These are phyloP conservation scores for Fusarium multiceps DNA, from an alignment of 2,329 filamentous ascomycete genomes.

Conservation along the genomic window DNA sequence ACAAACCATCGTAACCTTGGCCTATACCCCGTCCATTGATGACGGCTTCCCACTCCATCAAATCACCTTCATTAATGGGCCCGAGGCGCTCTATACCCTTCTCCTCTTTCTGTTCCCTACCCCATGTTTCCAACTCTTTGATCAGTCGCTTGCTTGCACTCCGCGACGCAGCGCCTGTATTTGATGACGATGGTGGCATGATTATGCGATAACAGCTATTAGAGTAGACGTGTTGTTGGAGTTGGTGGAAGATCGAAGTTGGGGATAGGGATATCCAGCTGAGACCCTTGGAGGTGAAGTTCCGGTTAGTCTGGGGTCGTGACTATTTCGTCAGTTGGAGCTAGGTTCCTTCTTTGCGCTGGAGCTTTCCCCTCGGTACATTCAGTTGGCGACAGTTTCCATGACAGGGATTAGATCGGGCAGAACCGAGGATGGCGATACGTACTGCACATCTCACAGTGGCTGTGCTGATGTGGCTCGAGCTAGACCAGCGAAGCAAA, in stretches of 20 bases:
- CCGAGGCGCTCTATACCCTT: conserved; percentile 69
- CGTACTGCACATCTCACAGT: conserved; percentile 19
- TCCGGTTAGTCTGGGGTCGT: conserved; percentile 21
- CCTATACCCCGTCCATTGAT: conserved; percentile 69
- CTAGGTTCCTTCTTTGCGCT: conserved; percentile 9
- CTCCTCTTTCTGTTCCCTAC: conserved; percentile 60
- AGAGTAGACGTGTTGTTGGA: not conserved
- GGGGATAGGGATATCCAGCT: not conserved
- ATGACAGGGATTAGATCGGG: conserved; percentile 42
- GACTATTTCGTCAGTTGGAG: conserved; percentile 33
- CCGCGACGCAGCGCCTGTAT: conserved; percentile 48
- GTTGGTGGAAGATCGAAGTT: not conserved
- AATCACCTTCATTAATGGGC: conserved; percentile 63
- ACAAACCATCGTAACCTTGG: conserved; percentile 65
- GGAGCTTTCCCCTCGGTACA: conserved; percentile 21
- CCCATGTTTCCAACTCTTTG: conserved; percentile 67
- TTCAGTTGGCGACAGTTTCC: conserved; percentile 5
- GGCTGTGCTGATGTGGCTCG: conserved; percentile 29
- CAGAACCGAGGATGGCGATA: conserved; percentile 42
- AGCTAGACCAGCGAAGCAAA: not conserved
- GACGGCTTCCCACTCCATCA: conserved; percentile 69
- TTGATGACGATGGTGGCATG: conserved; percentile 36
- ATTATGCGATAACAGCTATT: conserved; percentile 7
- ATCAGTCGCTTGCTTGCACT: conserved; percentile 68
- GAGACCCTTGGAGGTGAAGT: conserved; percentile 13